phyloP scores from a whole-genome alignment of 495 filamentous ascomycete genomes.

The Penicillium cataractarum region DNA sequence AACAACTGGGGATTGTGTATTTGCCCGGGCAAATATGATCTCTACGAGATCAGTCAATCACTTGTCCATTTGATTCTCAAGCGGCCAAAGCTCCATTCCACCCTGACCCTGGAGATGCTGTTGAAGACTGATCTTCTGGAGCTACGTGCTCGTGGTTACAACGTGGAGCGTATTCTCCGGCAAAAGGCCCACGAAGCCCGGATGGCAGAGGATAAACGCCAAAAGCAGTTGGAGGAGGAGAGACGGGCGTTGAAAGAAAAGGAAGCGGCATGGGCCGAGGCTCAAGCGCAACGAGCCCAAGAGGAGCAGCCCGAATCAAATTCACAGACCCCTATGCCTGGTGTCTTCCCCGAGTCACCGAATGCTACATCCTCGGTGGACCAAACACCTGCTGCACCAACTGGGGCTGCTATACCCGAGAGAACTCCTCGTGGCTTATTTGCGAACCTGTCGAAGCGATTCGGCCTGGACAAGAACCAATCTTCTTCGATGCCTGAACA shows the following conservation, averaged over 20 bases:
- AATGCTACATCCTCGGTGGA: constrained; percentile 38
- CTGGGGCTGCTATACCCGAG: constrained; percentile 33
- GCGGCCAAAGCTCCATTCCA: constrained; percentile 83
- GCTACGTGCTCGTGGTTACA: constrained; percentile 83
- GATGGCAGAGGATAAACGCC: constrained; percentile 79
- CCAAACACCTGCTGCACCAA: constrained; percentile 28
- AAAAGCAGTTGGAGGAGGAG: constrained; percentile 78
- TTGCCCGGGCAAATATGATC: constrained; percentile 65
- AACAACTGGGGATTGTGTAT: constrained; percentile 58
- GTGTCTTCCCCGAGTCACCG: constrained; percentile 66
- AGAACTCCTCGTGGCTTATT: constrained; percentile 59
- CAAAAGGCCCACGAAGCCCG: constrained; percentile 81
- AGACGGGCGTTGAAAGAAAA: constrained; percentile 63
- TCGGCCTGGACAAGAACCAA: constrained; percentile 61
- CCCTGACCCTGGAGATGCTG: constrained; percentile 84
- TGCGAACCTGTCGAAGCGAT: constrained; percentile 61
- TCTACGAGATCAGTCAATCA: constrained; percentile 87
- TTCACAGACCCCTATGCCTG: constrained; percentile 60
- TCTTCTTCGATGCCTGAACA: constrained; percentile 30
- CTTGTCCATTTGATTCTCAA: constrained; percentile 77
- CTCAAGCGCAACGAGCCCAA: constrained; percentile 37
- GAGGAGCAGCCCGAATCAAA: constrained; percentile 34
- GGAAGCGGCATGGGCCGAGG: constrained; percentile 56
- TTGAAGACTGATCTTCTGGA: constrained; percentile 78
- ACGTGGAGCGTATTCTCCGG: constrained; percentile 88